Evolutionary conservation across 1,284 basidiomycete genomes (phyloP).

Genomic region (Melampsora larici-populina): DNA sequence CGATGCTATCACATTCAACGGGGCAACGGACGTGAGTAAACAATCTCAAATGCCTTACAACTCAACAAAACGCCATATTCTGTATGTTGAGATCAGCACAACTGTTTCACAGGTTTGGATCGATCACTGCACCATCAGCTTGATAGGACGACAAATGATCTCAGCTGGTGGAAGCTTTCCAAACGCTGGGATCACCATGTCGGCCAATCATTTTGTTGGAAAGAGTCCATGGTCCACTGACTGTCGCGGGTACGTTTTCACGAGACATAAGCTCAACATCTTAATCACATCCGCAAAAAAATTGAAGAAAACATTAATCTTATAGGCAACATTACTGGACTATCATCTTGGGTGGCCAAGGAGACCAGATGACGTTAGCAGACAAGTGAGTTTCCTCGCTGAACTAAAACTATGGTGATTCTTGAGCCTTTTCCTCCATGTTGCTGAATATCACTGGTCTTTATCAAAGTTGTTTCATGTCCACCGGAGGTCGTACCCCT

Average conservation of each 20-base stretch:
- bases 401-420: too few species aligned
- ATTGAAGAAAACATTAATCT: background rate
- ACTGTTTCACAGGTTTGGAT: constrained; percentile 33
- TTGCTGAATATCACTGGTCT: too few species aligned
- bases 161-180: background rate
- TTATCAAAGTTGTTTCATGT: background rate
- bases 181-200: constrained; percentile 11
- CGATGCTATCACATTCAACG: constrained; percentile 22
- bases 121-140: constrained; percentile 39
- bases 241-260: constrained; percentile 19
- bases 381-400: constrained; percentile 9
- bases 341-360: background rate
- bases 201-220: constrained; percentile 34
- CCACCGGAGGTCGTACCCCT: constrained; percentile 30
- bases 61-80: too few species aligned
- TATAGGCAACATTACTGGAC: constrained; percentile 40
- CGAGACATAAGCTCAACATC: too few species aligned
- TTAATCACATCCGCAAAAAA: background rate
- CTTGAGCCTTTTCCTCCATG: too few species aligned
- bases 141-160: constrained; percentile 41
- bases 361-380: constrained; percentile 36
- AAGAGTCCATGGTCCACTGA: constrained; percentile 31
- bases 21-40: constrained; percentile 18
- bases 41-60: background rate
- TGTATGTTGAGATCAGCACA: too few species aligned